Conservation (phyloP, 768 basidiomycete genomes). For the Calocera cornea region DNA sequence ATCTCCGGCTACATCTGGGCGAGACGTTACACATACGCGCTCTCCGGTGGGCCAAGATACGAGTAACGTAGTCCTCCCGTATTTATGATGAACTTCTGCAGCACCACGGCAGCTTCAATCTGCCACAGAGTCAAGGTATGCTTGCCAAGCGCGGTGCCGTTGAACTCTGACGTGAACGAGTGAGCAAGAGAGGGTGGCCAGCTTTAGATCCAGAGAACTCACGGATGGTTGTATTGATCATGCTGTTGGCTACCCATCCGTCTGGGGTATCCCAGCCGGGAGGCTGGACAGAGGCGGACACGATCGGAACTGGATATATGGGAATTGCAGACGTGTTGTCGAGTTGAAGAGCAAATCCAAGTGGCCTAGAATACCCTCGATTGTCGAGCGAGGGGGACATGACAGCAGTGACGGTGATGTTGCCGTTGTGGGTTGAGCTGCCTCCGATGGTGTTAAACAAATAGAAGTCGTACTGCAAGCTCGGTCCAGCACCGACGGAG, state of each 20-base stretch:
- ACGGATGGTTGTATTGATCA: slow-evolving; percentile 30
- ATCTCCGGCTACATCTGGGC: no score
- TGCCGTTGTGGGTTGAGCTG: slow-evolving; percentile 22
- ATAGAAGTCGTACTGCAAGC: slow-evolving; percentile 56
- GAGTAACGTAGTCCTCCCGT: slow-evolving; percentile 41
- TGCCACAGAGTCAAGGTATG: slow-evolving; percentile 27
- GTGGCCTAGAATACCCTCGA: slow-evolving; percentile 23
- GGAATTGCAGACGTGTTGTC: slow-evolving; percentile 28
- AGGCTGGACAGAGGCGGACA: slow-evolving; percentile 13
- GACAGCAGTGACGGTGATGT: slow-evolving; percentile 35
- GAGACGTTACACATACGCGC: slow-evolving; percentile 20
- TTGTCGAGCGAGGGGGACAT: slow-evolving; percentile 42
- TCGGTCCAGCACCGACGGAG: slow-evolving; percentile 48
- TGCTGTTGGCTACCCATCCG: slow-evolving; percentile 42
- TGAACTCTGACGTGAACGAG: not conserved
- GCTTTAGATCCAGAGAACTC: slow-evolving; percentile 20
- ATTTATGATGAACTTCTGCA: slow-evolving; percentile 53
- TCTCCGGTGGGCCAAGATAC: slow-evolving; percentile 54
- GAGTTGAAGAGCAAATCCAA: slow-evolving; percentile 39
- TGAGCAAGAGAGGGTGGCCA: not conserved
- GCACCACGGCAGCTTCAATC: slow-evolving; percentile 45
- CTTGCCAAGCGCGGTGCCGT: not conserved
- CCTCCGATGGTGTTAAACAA: slow-evolving; percentile 37
- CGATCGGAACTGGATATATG: slow-evolving; percentile 24
- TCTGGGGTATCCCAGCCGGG: slow-evolving; percentile 17